Evolutionary conservation across 2,329 filamentous ascomycete species (phyloP), one percentile per base, ranked within the genome.

Genomic region (Stemphylium vesicarium): DNA sequence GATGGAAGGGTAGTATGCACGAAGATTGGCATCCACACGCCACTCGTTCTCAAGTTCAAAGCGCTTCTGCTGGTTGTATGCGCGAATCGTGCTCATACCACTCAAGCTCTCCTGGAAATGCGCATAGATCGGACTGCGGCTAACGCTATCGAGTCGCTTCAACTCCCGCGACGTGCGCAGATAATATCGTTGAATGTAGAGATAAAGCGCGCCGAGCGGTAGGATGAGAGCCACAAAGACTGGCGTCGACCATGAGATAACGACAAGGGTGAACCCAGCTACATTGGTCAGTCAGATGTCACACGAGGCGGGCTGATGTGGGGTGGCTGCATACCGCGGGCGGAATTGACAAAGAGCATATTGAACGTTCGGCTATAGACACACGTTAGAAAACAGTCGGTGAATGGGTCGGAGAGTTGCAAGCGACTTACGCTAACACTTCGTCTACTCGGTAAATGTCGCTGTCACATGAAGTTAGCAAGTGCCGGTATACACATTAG

Each of bases 21-120:
- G 87, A 56, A 98, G 81, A 75, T 99, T 99, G 39, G 91, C 89
- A 78, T 99, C 95, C 59, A 98, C 90, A 38, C 95, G 89, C 92
- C 93, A 97, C 81, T 99, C 93, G 67, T 98, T 99, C 76, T 99
- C 96, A 54, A 90, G 81, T 58, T 91, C 85, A 76, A 99, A 99
- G 53, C 95, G 85, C 61, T 87, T 82, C 75, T 96, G 88, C 75
- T 99, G 94, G 58, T 89, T 85, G 80, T 96, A 99, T 32, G 95
- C 96, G 63, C 96, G 90, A 70, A 99, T 98, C 10, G 95, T 99
- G 56, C 91, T 91, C 71, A 97, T 89, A 38, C 95, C 95, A 58
- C 92, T 94, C 9, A 99, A 85, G 1, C 92, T 96, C 78, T 99
- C 96, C 74, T 99, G 95, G 80, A 99, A 99, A 76, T 99, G 96